Evolutionary conservation across 805 yeast species (phyloP), one percentile per base, ranked within the genome.

Genomic region (Maudiozyma pseudohumilis): DNA sequence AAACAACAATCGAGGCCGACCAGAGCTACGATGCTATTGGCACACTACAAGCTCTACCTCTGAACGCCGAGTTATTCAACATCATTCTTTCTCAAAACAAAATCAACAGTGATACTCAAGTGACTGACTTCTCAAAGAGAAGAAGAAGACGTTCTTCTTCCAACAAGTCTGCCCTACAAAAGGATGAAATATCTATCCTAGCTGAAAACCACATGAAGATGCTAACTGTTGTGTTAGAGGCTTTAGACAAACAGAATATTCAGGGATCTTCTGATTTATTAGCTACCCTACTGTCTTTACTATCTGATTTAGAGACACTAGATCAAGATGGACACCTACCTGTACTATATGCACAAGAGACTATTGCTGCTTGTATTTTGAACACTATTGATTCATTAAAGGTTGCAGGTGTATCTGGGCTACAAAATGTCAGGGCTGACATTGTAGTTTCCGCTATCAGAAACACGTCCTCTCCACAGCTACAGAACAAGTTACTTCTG

Each of bases 241-340:
- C 88, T 3, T 63, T 88, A 35, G 95, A 88, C 48, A 66, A 64
- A 40, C 50, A 48, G 12, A 10, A n/a, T 9, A 48, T 59, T 9
- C 48, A 50, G 12, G 53, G 59, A 12, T 51, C 66, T 22, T 68
- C 77, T 2, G 66, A 64, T 18, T 59, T 77, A 35, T 59, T 77
- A 29, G 65, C 66, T 36, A 60, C 73, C 12, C 55, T 77, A 41
- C 78, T 83, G 61, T 72, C 72, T 45, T 65, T 80, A 26, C 63
- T 83, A 35, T 74, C 84, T 36, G 92, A 83, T 55, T 64, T 82
- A 46, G 92, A 83, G 55, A 77, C 94, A 21, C 68, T 92, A 34
- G 95, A 94, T 31, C 77, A 76, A 45, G 97, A 88, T 55, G 95
- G 95, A 29, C 85, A 86, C 40, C 65, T 92, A 44, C 95, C 98